Conservation (phyloP, 2,329 filamentous ascomycete genomes). For the Neonectria hederae region DNA sequence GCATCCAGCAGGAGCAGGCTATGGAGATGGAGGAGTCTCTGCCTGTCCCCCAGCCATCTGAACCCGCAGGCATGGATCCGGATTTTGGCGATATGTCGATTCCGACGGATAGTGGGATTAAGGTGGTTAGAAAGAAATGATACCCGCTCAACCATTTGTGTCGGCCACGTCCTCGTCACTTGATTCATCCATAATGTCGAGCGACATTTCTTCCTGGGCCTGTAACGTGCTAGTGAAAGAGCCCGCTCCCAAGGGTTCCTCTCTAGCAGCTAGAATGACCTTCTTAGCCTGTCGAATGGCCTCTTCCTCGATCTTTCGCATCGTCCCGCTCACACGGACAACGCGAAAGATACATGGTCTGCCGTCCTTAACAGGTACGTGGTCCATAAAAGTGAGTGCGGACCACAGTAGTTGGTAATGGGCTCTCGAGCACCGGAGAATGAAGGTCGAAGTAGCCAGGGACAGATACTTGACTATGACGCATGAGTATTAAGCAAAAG, state of each 20-base stretch:
- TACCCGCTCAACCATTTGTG: conserved; percentile 54
- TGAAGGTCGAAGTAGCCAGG: conserved; percentile 91
- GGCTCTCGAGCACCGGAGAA: conserved; percentile 82
- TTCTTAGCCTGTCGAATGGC: conserved; percentile 80
- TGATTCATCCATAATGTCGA: conserved; percentile 57
- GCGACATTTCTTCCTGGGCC: conserved; percentile 48
- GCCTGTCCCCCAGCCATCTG: conserved; percentile 14
- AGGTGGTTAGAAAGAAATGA: conserved; percentile 74
- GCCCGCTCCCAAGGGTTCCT: conserved; percentile 42
- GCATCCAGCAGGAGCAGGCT: conserved; percentile 51
- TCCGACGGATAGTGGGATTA: conserved; percentile 72
- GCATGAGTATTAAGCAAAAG: conserved; percentile 7
- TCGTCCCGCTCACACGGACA: conserved; percentile 89
- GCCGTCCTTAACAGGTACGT: conserved; percentile 68
- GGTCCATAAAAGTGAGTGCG: conserved; percentile 81
- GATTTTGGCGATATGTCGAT: conserved; percentile 63
- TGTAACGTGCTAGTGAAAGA: conserved; percentile 33
- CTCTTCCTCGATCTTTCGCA: conserved; percentile 90
- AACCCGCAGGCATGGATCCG: conserved; percentile 49
- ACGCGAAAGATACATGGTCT: conserved; percentile 83
- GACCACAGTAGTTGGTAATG: conserved; percentile 92
- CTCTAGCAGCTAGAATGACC: conserved; percentile 74
- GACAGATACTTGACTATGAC: conserved; percentile 90
- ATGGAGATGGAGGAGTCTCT: conserved; percentile 49
- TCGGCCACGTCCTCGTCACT: conserved; percentile 57